Conservation (phyloP, 768 basidiomycete genomes). For the Tulasnella sp. region DNA sequence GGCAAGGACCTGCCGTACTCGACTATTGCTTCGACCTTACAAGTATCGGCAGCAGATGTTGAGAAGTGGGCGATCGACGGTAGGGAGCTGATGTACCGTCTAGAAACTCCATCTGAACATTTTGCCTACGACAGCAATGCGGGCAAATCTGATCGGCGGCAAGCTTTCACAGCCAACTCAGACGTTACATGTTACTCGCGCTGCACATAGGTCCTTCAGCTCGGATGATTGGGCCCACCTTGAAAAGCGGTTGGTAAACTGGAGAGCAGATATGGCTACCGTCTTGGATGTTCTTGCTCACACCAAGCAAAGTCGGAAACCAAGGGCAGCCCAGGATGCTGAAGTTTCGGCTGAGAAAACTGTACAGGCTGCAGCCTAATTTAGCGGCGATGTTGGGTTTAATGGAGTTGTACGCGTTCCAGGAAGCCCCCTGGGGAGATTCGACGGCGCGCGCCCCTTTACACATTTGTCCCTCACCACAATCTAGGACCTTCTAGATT, state of each 20-base stretch:
- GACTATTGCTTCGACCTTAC: slow-evolving; percentile 60
- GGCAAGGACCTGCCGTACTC: slow-evolving; percentile 70
- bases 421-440: neutral
- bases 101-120: neutral
- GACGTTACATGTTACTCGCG: slow-evolving; percentile 65
- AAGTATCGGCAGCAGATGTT: slow-evolving; percentile 61
- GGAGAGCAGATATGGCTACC: slow-evolving; percentile 67
- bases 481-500: neutral
- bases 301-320: slow-evolving; percentile 15
- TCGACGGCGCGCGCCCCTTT: neutral
- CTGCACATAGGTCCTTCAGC: slow-evolving; percentile 71
- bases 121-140: slow-evolving; percentile 56
- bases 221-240: slow-evolving; percentile 74
- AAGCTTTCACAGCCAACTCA: slow-evolving; percentile 80
- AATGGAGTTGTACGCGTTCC: neutral
- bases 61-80: slow-evolving; percentile 88
- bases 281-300: slow-evolving; percentile 61
- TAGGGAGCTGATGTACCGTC: slow-evolving; percentile 34
- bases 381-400: neutral
- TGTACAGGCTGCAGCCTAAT: slow-evolving; percentile 14
- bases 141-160: slow-evolving; percentile 69
- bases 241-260: slow-evolving; percentile 67
- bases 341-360: neutral
- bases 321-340: neutral
- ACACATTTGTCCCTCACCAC: neutral